Evolutionary conservation across 1,284 basidiomycete genomes (phyloP), one percentile per base, ranked within the genome.

Genomic region (Kwoniella shivajii): DNA sequence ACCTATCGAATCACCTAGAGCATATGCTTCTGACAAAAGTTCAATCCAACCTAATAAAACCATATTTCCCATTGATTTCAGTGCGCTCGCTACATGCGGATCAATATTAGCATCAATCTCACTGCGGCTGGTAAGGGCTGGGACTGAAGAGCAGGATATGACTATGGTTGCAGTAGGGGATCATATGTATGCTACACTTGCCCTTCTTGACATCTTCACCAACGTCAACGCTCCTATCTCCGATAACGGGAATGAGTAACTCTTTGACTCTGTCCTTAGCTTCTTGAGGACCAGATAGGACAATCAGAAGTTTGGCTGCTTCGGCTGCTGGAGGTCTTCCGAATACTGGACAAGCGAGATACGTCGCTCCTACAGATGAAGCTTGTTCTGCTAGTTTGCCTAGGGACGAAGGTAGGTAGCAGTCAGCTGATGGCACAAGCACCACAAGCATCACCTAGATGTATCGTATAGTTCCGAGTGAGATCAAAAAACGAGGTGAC

Each of bases 61-160:
- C 30, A 61, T 65, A 53, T 76, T 76, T 22, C 72, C 74, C 54
- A 73, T 65, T 14, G 73, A 63, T 62, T 75, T 75, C 51, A 75
- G 51, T 13, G 68, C 57, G 6, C 68, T 64, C 24, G 64, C 74
- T 72, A 57, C 5, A 48, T 33, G 6, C 34, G 27, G 14, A 6
- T 30, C 14, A 31, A 18, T 38, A 14, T 6, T 18, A 39, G 13
- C n/a, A n/a, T n/a, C n/a, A n/a, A n/a, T n/a, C n/a, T n/a, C n/a
- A n/a, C n/a, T n/a, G n/a, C n/a, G n/a, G n/a, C n/a, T n/a, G n/a
- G n/a, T n/a, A n/a, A n/a, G n/a, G n/a, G n/a, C n/a, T n/a, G n/a
- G 6, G 29, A 4, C 42, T 44, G 22, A 27, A 2, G n/a, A 44
- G 34, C 18, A 44, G 42, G 4, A 3, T n/a, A n/a, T n/a, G n/a